phyloP scores from a whole-genome alignment of 2,329 filamentous ascomycete genomes.

The Thelonectria blattea region DNA sequence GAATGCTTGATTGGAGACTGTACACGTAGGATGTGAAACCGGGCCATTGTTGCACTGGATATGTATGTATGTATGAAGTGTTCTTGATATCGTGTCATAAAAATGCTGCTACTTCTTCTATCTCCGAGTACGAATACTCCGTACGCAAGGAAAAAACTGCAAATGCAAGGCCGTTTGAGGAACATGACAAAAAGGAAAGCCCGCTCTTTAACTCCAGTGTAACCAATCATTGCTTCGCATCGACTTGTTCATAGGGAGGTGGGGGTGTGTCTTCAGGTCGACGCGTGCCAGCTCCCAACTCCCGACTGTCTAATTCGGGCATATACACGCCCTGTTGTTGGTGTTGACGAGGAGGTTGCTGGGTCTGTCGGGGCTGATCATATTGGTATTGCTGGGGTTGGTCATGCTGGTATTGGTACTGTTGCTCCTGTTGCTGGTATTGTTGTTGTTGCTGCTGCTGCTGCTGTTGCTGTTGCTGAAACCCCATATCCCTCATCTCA shows the following conservation, averaged over 20 bases:
- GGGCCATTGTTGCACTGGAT: background rate
- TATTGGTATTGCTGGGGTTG: no score
- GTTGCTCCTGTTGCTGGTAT: background rate
- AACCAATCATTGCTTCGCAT: slow-evolving; percentile 17
- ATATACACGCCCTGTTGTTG: background rate
- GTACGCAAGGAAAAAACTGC: background rate
- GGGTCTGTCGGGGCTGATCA: no score
- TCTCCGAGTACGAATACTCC: slow-evolving; percentile 1
- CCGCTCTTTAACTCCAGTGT: background rate
- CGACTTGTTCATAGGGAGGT: slow-evolving; percentile 32
- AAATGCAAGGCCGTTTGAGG: background rate
- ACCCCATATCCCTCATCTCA: slow-evolving; percentile 8
- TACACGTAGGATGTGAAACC: background rate
- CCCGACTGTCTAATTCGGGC: slow-evolving; percentile 1
- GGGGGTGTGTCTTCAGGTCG: slow-evolving; percentile 27
- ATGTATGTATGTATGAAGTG: background rate
- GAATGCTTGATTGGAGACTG: slow-evolving; percentile 10
- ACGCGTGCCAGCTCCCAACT: background rate
- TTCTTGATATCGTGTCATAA: background rate
- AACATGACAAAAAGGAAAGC: background rate
- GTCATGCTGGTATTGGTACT: no score
- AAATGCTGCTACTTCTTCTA: background rate
- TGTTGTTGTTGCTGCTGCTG: background rate
- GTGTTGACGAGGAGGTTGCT: no score
- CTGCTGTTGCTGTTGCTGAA: background rate